phyloP scores from a whole-genome alignment of 768 basidiomycete species.

The Podaxis sp. region DNA sequence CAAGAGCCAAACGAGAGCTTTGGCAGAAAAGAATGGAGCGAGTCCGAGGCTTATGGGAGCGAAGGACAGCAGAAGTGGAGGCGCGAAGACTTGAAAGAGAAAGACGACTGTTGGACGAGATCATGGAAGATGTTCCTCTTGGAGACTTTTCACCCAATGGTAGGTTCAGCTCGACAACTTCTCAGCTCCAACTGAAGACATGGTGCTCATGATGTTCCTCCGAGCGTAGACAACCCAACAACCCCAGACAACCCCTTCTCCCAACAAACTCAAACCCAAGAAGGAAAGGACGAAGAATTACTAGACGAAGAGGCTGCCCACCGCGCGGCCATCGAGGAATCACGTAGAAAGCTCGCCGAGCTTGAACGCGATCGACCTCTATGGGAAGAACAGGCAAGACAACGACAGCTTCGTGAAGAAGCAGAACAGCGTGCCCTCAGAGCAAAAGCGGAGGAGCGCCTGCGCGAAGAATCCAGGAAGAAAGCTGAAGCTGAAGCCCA shows the following conservation, averaged over 20 bases:
- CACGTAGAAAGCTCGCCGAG: constrained; percentile 65
- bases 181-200: not conserved
- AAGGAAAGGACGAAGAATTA: not conserved
- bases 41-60: not conserved
- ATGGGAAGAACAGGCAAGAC: constrained; percentile 55
- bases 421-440: constrained; percentile 40
- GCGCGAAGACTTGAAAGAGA: constrained; percentile 38
- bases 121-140: constrained; percentile 34
- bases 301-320: constrained; percentile 29
- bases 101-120: constrained; percentile 38
- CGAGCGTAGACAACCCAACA: not conserved
- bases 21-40: constrained; percentile 10
- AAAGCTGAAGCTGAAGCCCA: constrained; percentile 27
- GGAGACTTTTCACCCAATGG: constrained; percentile 9
- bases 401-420: constrained; percentile 40
- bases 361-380: constrained; percentile 61
- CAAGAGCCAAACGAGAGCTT: not conserved
- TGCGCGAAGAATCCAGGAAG: constrained; percentile 28
- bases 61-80: constrained; percentile 26
- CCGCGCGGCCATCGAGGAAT: constrained; percentile 53
- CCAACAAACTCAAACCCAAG: constrained; percentile 8
- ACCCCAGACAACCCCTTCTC: not conserved
- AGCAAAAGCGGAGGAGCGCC: constrained; percentile 32
- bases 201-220: not conserved
- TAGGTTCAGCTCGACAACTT: not conserved